A percentile compares a stretch with the other conserved stretches of the same genome.
Conservation (phyloP, 2,329 filamentous ascomycete species). For the Cryphonectria japonica region DNA sequence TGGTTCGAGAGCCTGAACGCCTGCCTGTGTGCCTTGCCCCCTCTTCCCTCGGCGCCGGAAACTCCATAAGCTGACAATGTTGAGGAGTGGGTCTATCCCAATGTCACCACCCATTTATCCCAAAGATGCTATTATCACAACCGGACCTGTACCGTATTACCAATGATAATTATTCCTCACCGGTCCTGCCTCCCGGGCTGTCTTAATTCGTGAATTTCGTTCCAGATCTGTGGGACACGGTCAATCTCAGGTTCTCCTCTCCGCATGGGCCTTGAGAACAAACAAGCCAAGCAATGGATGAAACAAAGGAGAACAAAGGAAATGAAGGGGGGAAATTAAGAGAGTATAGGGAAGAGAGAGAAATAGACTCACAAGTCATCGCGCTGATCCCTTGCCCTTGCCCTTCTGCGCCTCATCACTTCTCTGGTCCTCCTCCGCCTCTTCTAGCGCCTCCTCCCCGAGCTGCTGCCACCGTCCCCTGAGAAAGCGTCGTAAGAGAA, state of each 20-base stretch:
- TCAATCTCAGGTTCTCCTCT: not conserved
- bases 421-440: slow-evolving; percentile 7
- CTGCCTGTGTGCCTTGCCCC: slow-evolving; percentile 10
- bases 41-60: not conserved
- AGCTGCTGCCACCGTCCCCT: slow-evolving; percentile 27
- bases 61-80: slow-evolving; percentile 13
- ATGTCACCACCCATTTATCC: not conserved
- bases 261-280: not conserved
- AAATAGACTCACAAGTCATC: slow-evolving; percentile 18
- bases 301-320: no score
- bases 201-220: not conserved
- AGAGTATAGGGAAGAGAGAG: not conserved
- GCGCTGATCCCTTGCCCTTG: slow-evolving; percentile 12
- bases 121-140: slow-evolving; percentile 1
- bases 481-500: slow-evolving; percentile 28
- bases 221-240: not conserved
- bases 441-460: slow-evolving; percentile 27
- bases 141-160: not conserved
- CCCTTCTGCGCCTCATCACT: not conserved
- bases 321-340: not conserved
- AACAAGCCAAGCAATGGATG: not conserved
- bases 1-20: not conserved
- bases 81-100: slow-evolving; percentile 6
- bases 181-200: slow-evolving; percentile 12
- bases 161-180: not conserved